Conservation (phyloP, 768 basidiomycete species). For the Rhodotorula sphaerocarpa region DNA sequence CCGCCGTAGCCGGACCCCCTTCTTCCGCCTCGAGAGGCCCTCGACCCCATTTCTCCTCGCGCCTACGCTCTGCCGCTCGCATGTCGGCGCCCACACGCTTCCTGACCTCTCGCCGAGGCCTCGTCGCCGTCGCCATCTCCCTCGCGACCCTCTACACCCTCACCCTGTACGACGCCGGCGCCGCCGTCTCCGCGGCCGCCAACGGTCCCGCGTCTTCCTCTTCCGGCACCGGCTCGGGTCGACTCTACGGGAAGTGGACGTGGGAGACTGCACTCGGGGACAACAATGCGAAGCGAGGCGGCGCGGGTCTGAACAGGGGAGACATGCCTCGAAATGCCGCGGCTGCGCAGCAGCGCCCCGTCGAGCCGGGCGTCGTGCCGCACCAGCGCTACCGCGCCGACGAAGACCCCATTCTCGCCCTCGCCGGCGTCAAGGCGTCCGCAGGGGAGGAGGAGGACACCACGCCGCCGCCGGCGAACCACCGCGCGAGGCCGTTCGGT, state of each 20-base stretch:
- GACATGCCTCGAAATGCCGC: too few relatives aligned
- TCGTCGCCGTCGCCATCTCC: neutral
- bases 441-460: neutral
- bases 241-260: too few relatives aligned
- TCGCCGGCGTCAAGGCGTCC: neutral
- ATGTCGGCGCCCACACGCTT: neutral
- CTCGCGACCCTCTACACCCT: neutral
- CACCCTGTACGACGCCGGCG: neutral
- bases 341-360: too few relatives aligned
- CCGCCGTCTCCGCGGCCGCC: neutral
- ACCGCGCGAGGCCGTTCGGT: neutral
- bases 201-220: neutral
- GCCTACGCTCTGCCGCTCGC: neutral
- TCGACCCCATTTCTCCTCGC: neutral
- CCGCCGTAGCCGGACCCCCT: too few relatives aligned
- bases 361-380: too few relatives aligned
- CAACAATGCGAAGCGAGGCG: too few relatives aligned
- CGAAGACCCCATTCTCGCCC: too few relatives aligned
- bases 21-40: too few relatives aligned
- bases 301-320: too few relatives aligned
- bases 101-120: constrained; percentile 1
- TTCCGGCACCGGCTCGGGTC: neutral
- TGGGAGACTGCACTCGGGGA: too few relatives aligned
- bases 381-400: too few relatives aligned
- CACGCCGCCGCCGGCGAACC: neutral